Evolutionary conservation across 805 yeast species (phyloP), one percentile per base, ranked within the genome.

Genomic region (Dipodascus albidus): DNA sequence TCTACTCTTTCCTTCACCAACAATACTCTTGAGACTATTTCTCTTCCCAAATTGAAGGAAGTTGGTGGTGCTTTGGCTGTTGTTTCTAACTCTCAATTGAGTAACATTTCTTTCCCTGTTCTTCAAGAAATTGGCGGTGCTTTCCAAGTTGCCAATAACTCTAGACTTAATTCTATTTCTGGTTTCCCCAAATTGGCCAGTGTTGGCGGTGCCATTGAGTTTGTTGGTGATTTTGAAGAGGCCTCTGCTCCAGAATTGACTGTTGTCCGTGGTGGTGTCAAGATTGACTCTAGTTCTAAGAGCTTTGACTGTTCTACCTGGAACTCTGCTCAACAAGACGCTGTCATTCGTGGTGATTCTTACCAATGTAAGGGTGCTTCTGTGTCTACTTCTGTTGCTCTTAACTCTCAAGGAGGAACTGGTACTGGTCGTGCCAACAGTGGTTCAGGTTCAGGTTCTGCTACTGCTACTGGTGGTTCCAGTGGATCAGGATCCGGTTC

Each of bases 211-310:
- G 93, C 98, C 63, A 81, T 91, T 60, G 76, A 76, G 68, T 72
- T 91, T 60, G 72, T 70, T 60, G 99, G 99, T 77, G 74, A 78
- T 72, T 87, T 88, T 73, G 76, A 82, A 69, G 79, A 81, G 66
- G 93, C 93, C 67, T 74, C 88, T 57, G 79, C 93, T 69, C 80
- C 83, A 60, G 65, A 79, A 35, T 81, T 93, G 70, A 75, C 71
- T 63, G 79, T 84, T 65, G 96, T 93, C 64, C 80, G 81, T 69
- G 99, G 99, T 80, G 96, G 96, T 71, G 95, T 90, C 74, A 74
- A 74, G 66, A 77, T 93, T 67, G 84, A 83, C 68, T 78, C 96
- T 57, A 62, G 67, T 47, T 68, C 73, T 55, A 85, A 87, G 68
- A 83, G 85, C 65, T 82, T 87, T 73, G 81, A 88, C 73, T 93